A percentile compares a stretch with the other conserved stretches of the same genome.
phyloP scores from a whole-genome alignment of 192 early-diverging fungal species.

The Linnemannia hyalina region DNA sequence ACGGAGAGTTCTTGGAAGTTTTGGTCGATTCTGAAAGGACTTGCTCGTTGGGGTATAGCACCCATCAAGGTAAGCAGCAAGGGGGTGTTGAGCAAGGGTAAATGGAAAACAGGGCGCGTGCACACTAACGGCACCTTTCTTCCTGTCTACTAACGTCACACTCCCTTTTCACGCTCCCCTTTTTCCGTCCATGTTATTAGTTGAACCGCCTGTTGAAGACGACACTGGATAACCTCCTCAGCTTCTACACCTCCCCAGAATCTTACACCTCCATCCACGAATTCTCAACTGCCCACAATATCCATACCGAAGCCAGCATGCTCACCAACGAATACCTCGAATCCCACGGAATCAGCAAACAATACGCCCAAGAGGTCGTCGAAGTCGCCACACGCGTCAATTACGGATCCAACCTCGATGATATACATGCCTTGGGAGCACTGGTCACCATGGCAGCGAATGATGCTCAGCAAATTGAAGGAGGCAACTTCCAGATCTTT shows the following conservation, averaged over 20 bases:
- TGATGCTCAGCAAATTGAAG: slow-evolving; percentile 60
- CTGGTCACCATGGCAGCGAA: slow-evolving; percentile 68
- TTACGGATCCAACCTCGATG: slow-evolving; percentile 70
- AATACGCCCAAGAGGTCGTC: slow-evolving; percentile 65
- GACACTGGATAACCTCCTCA: slow-evolving; percentile 33
- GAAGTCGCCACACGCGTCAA: slow-evolving; percentile 74
- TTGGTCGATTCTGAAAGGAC: slow-evolving; percentile 55
- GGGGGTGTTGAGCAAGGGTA: not conserved
- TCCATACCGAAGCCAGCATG: slow-evolving; percentile 45
- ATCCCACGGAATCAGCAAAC: slow-evolving; percentile 39
- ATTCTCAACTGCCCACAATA: slow-evolving; percentile 40
- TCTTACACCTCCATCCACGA: slow-evolving; percentile 52
- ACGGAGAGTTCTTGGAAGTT: slow-evolving; percentile 58
- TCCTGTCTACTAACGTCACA: not conserved
- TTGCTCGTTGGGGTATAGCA: slow-evolving; percentile 61
- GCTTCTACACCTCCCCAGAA: slow-evolving; percentile 52
- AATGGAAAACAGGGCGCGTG: not conserved
- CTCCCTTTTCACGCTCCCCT: not conserved
- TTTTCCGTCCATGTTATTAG: slow-evolving; percentile 17
- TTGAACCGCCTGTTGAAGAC: slow-evolving; percentile 39
- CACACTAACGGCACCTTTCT: not conserved
- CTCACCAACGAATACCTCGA: slow-evolving; percentile 51
- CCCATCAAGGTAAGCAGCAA: slow-evolving; percentile 59
- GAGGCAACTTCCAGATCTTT: slow-evolving; percentile 73
- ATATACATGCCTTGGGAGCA: slow-evolving; percentile 70